Base-by-base conservation (phyloP, 768 basidiomycete genomes). In the Sistotremastrum niveocremeum region DNA sequence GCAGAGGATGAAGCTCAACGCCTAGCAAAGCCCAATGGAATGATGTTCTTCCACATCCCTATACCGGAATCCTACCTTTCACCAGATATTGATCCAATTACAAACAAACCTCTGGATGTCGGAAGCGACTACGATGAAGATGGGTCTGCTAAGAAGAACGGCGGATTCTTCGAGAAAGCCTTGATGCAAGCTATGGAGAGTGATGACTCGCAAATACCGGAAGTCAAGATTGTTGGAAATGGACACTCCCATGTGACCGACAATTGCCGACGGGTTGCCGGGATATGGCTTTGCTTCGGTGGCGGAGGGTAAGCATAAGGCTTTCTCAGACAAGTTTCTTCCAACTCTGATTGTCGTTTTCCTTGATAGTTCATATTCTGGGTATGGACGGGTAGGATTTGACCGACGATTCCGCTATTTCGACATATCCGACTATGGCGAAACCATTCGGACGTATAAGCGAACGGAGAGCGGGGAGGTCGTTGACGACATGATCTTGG, bases 31-130 rank as follows among this genome's bases (percentile, higher is more conserved):
- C 94, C 94, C 1, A 97, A 97, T 56, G 94, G 89, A 0, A 61
- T 98, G 53, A 86, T 89, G 84, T 95, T 94, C 66, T 97, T 95
- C 79, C 94, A 98, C 54, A 98, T 99, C 41, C 94, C 94, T 44
- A 57, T 97, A 33, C 78, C 75, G 42, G 88, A 93, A 61, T 71
- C 87, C 1, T 93, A 86, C 57, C 57, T 60, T 1, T 65, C 65
- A n/a, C 65, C 85, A 0, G 91, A 97, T 60, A 64, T 58, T 8
- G 76, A 87, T 52, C 63, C 71, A 0, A 61, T 61, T 7, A 81
- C 77, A 0, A 76, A 78, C 4, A 69, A 69, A 37, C 61, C 67
- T 2, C 74, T 97, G 7, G 81, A 89, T 53, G 61, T 84, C 11
- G 94, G 94, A 3, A 65, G 73, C 37, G 76, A 73, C 2, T 62